Conservation (phyloP, 1,284 basidiomycete genomes). For the Cutaneotrichosporon cyanovorans region DNA sequence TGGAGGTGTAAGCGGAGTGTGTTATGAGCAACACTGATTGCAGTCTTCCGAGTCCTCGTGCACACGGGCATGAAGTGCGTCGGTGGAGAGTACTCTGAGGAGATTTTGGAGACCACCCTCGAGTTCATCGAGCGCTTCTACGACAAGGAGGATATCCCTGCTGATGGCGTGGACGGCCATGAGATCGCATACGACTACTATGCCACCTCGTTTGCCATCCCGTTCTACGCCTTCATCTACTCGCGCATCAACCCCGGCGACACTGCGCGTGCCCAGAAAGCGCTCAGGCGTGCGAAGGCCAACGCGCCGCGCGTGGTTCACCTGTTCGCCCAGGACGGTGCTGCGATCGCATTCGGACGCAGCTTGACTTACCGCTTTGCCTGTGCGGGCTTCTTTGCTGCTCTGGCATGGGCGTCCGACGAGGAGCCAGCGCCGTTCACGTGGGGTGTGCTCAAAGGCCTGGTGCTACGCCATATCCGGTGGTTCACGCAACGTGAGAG, state of each 20-base stretch:
- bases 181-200: slow-evolving; percentile 47
- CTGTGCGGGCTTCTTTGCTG: slow-evolving; percentile 7
- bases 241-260: slow-evolving; percentile 48
- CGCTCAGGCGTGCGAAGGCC: slow-evolving; percentile 12
- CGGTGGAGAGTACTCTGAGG: slow-evolving; percentile 24
- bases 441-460: slow-evolving; percentile 63
- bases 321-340: slow-evolving; percentile 24
- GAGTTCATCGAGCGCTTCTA: slow-evolving; percentile 33
- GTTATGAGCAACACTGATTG: neutral
- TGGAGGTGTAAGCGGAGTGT: slow-evolving; percentile 23
- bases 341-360: slow-evolving; percentile 23
- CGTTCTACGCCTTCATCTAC: slow-evolving; percentile 22
- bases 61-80: slow-evolving; percentile 25
- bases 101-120: slow-evolving; percentile 22
- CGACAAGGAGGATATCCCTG: slow-evolving; percentile 31
- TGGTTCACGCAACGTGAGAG: slow-evolving; percentile 58
- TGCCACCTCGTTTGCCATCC: slow-evolving; percentile 30
- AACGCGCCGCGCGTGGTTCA: slow-evolving; percentile 18
- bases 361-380: slow-evolving; percentile 35
- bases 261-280: slow-evolving; percentile 4
- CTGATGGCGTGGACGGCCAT: slow-evolving; percentile 53
- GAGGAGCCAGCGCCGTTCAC: slow-evolving; percentile 49
- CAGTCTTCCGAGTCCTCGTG: slow-evolving; percentile 28
- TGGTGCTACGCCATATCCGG: slow-evolving; percentile 62
- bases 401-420: slow-evolving; percentile 14